A percentile compares a stretch with the other conserved stretches of the same genome.
Conservation (phyloP, 2,329 filamentous ascomycete genomes). For the Lojkania enalia region DNA sequence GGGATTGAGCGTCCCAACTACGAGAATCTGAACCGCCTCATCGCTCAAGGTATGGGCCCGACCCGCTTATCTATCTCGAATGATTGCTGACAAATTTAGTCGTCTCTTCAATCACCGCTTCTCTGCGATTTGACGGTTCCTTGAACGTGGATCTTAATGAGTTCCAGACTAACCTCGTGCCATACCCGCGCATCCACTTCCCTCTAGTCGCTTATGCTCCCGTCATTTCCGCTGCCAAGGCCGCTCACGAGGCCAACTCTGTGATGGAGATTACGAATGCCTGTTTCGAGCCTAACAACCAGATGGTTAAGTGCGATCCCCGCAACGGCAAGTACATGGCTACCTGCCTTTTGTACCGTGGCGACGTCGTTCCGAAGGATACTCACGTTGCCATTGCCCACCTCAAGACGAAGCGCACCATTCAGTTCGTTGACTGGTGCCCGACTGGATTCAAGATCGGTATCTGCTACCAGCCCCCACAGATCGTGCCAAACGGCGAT, state of each 20-base stretch:
- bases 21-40: conserved; percentile 98
- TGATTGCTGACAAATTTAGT: conserved; percentile 59
- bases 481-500: conserved; percentile 95
- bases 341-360: conserved; percentile 95
- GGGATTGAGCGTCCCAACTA: conserved; percentile 97
- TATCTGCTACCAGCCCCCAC: conserved; percentile 98
- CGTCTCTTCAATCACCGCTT: conserved; percentile 97
- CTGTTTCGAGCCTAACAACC: conserved; percentile 99
- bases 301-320: conserved; percentile 99
- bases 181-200: conserved; percentile 99
- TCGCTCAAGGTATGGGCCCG: conserved; percentile 78
- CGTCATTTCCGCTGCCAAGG: conserved; percentile 92
- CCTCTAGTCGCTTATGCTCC: conserved; percentile 95
- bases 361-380: conserved; percentile 96
- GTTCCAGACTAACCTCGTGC: conserved; percentile 99
- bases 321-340: conserved; percentile 99
- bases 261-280: conserved; percentile 98
- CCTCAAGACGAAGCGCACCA: conserved; percentile 98
- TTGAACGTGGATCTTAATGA: conserved; percentile 99
- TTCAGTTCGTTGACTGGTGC: conserved; percentile 99
- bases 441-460: conserved; percentile 99
- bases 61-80: background rate
- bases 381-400: conserved; percentile 89
- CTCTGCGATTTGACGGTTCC: conserved; percentile 96
- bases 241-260: conserved; percentile 95